These are phyloP conservation scores for Gloeopeniophorella convolvens DNA, from an alignment of 768 basidiomycete species.

Conservation along the genomic window DNA sequence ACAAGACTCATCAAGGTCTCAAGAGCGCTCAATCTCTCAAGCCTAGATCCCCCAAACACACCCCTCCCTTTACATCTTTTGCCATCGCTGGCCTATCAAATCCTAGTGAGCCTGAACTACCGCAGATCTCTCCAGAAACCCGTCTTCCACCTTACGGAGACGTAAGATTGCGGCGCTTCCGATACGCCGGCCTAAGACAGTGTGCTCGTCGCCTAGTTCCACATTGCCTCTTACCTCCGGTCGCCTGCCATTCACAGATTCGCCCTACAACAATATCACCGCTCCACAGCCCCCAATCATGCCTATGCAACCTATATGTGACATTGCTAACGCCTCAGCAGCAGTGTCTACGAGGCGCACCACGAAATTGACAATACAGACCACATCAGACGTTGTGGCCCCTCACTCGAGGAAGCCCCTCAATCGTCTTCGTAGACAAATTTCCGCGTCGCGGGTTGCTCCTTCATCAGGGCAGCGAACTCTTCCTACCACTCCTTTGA, in stretches of 20 bases:
- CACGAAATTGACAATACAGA: too few species aligned
- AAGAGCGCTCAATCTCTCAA: background rate
- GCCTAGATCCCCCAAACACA: background rate
- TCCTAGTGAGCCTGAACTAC: background rate
- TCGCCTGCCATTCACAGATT: too few species aligned
- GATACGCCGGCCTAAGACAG: background rate
- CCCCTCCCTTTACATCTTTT: background rate
- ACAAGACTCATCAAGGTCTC: background rate
- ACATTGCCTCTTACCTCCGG: background rate
- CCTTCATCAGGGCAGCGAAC: background rate
- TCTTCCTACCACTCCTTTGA: background rate
- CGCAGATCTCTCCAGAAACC: background rate
- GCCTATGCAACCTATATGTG: too few species aligned
- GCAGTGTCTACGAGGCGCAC: too few species aligned
- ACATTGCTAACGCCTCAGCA: too few species aligned
- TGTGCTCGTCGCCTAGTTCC: background rate
- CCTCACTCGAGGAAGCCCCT: too few species aligned
- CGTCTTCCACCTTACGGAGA: background rate
- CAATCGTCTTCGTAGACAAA: too few species aligned
- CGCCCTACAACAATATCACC: too few species aligned
- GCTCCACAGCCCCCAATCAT: too few species aligned
- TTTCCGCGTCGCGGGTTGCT: background rate
- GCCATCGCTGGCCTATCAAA: background rate
- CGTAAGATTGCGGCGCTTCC: conserved; percentile 9
- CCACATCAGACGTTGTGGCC: too few species aligned